Percentiles rank a stretch among this genome's conserved stretches.
phyloP scores from a whole-genome alignment of 805 yeast species.

The Candida glaebosa region DNA sequence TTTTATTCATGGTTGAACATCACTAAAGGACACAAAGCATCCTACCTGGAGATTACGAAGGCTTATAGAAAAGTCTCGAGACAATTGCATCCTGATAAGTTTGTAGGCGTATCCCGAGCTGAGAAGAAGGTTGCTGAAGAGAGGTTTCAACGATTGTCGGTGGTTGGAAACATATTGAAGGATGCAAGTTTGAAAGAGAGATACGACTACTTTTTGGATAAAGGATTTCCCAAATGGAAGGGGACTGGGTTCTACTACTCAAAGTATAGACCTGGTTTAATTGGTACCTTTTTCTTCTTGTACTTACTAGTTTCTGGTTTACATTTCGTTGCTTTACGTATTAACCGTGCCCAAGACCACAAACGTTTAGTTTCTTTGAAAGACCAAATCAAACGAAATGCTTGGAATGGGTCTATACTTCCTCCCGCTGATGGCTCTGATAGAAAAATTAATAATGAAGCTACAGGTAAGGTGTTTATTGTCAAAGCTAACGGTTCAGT shows the following conservation, averaged over 20 bases:
- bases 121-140: conserved; percentile 53
- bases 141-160: conserved; percentile 73
- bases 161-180: conserved; percentile 71
- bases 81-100: conserved; percentile 83
- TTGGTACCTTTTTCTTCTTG: conserved; percentile 49
- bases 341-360: conserved; percentile 54
- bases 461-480: conserved; percentile 48
- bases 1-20: conserved; percentile 69
- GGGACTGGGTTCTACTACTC: conserved; percentile 63
- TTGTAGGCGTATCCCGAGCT: conserved; percentile 19
- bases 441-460: conserved; percentile 39
- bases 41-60: conserved; percentile 52
- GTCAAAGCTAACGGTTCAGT: conserved; percentile 59
- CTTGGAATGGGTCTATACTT: conserved; percentile 51
- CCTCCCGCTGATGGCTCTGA: conserved; percentile 51
- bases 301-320: conserved; percentile 49
- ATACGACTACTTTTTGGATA: conserved; percentile 78
- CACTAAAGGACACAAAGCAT: conserved; percentile 42
- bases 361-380: conserved; percentile 53
- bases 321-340: conserved; percentile 55
- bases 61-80: conserved; percentile 71
- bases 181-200: conserved; percentile 51
- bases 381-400: conserved; percentile 47
- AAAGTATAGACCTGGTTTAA: conserved; percentile 65
- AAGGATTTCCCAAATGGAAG: conserved; percentile 85